phyloP scores from a whole-genome alignment of 1,284 basidiomycete genomes.

The Irpex lacteus region DNA sequence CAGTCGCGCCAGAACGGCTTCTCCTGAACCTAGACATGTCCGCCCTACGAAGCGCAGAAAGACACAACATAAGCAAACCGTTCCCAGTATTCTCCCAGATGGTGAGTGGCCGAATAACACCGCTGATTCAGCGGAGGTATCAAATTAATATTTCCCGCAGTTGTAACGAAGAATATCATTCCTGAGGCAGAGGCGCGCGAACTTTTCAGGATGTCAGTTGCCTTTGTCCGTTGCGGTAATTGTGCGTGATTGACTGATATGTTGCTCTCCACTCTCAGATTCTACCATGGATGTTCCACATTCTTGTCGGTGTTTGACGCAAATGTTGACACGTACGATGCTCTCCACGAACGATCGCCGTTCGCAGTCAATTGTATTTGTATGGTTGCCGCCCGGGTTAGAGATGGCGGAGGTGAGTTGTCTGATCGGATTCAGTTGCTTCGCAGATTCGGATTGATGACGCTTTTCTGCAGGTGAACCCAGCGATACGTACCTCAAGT shows the following conservation, averaged over 20 bases:
- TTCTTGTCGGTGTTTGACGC: slow-evolving; percentile 87
- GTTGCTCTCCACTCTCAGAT: slow-evolving; percentile 43
- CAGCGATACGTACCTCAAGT: slow-evolving; percentile 64
- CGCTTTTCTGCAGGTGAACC: slow-evolving; percentile 39
- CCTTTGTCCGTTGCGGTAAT: slow-evolving; percentile 3
- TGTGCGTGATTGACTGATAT: neutral
- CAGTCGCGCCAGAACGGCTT: slow-evolving; percentile 69
- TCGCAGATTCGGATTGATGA: neutral
- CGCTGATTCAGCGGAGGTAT: slow-evolving; percentile 16
- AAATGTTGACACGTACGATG: slow-evolving; percentile 76
- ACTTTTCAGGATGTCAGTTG: slow-evolving; percentile 74
- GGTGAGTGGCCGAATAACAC: slow-evolving; percentile 38
- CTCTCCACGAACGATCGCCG: slow-evolving; percentile 75
- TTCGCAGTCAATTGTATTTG: slow-evolving; percentile 86
- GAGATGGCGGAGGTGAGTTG: slow-evolving; percentile 77
- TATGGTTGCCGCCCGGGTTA: slow-evolving; percentile 84
- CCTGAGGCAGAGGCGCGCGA: slow-evolving; percentile 80
- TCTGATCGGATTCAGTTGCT: slow-evolving; percentile 1
- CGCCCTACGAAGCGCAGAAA: slow-evolving; percentile 73
- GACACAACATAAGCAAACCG: slow-evolving; percentile 52
- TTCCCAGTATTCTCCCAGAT: slow-evolving; percentile 61
- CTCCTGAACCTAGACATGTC: slow-evolving; percentile 55
- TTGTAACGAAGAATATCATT: slow-evolving; percentile 78
- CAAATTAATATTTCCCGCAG: slow-evolving; percentile 34
- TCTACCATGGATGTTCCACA: slow-evolving; percentile 85